phyloP scores from a whole-genome alignment of 176 grass and related monocot genomes.

The Carex scoparia region DNA sequence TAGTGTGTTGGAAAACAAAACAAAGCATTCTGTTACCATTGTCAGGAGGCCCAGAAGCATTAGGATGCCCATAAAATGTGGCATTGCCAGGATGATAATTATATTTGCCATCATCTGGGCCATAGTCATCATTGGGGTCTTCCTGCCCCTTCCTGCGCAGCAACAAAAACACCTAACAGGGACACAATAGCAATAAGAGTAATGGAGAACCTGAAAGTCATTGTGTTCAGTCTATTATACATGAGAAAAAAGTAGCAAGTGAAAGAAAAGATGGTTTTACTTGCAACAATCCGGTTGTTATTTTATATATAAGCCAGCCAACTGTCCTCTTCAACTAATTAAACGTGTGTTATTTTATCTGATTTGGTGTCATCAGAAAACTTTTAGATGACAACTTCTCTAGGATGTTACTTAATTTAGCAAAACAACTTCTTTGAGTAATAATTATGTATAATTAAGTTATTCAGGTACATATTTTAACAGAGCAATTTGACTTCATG shows the following conservation, averaged over 20 bases:
- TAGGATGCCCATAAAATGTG: slow-evolving; percentile 51
- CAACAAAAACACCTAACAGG: slow-evolving; percentile 5
- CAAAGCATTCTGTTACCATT: slow-evolving; percentile 30
- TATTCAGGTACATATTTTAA: too few relatives aligned
- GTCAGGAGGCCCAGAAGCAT: slow-evolving; percentile 65
- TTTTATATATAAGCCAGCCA: slow-evolving; percentile 11
- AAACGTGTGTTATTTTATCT: neutral
- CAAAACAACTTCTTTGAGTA: neutral
- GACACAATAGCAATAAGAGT: slow-evolving; percentile 3
- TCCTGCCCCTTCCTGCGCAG: too few relatives aligned
- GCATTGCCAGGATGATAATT: neutral
- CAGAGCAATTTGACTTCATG: too few relatives aligned
- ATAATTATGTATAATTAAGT: neutral
- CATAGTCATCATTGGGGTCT: too few relatives aligned
- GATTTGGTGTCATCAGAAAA: neutral
- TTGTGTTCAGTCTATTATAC: neutral
- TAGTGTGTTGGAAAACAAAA: neutral
- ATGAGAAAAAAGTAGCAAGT: neutral
- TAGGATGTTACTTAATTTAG: slow-evolving; percentile 18
- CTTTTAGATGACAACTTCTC: neutral
- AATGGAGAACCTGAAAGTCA: neutral
- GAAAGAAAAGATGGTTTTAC: neutral
- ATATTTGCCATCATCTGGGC: neutral
- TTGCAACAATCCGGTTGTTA: neutral
- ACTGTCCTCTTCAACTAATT: neutral